Evolutionary conservation across 371 early-diverging fungal genomes (phyloP).

Genomic region (Blakeslea trispora): DNA sequence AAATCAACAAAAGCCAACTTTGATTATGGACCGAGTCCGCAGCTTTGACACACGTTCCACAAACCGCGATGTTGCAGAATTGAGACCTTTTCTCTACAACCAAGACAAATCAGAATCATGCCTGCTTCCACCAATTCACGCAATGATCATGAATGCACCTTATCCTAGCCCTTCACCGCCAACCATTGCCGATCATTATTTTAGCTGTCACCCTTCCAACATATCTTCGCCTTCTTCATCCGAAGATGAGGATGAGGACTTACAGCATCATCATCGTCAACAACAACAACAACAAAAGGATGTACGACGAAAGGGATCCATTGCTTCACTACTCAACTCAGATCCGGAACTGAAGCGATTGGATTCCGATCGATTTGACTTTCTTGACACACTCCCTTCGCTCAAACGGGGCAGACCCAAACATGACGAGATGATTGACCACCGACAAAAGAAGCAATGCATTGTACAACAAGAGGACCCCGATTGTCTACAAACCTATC

Average conservation of each 20-base stretch:
- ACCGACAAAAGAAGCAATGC: not conserved
- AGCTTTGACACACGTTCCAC: conserved; percentile 24
- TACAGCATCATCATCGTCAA: conserved; percentile 7
- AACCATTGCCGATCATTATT: conserved; percentile 9
- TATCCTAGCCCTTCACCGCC: conserved; percentile 28
- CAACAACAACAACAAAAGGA: conserved; percentile 6
- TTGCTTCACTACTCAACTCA: conserved; percentile 47
- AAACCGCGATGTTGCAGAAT: conserved; percentile 16
- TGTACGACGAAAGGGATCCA: conserved; percentile 41
- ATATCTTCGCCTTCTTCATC: conserved; percentile 22
- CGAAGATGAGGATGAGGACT: conserved; percentile 18
- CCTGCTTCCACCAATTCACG: conserved; percentile 39
- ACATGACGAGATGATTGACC: conserved; percentile 15
- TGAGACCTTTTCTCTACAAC: conserved; percentile 20
- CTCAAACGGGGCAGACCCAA: conserved; percentile 32
- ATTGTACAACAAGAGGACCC: conserved; percentile 6
- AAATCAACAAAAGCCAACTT: conserved; percentile 7
- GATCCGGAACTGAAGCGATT: conserved; percentile 29
- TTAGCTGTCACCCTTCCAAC: conserved; percentile 6
- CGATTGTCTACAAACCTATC: conserved; percentile 18
- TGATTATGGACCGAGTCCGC: conserved; percentile 20
- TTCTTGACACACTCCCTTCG: conserved; percentile 11
- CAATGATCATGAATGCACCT: conserved; percentile 23
- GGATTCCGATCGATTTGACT: conserved; percentile 24
- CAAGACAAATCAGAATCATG: conserved; percentile 7